These are phyloP conservation scores for Guillardia theta DNA, from an alignment of 78 protist species.

Conservation along the genomic window DNA sequence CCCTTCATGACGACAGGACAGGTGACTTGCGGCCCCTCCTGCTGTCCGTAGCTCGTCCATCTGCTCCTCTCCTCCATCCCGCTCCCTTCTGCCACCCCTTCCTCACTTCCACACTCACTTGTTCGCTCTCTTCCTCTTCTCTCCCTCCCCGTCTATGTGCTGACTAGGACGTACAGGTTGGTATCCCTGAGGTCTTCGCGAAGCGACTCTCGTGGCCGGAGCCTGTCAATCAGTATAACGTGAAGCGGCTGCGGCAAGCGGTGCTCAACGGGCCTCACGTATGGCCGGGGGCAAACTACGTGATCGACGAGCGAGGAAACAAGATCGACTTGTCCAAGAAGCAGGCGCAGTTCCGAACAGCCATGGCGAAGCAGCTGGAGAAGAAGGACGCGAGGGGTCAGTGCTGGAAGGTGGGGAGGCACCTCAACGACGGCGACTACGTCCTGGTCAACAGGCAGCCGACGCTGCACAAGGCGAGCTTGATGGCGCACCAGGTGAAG, in stretches of 20 bases:
- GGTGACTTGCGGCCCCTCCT: constrained; percentile 75
- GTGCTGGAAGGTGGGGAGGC: constrained; percentile 73
- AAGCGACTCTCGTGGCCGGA: constrained; percentile 70
- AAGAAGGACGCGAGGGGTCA: neutral
- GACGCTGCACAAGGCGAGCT: constrained; percentile 85
- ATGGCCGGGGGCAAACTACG: constrained; percentile 92
- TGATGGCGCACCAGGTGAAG: constrained; percentile 87
- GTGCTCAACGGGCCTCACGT: constrained; percentile 91
- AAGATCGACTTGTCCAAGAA: constrained; percentile 56
- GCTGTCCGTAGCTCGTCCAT: no score
- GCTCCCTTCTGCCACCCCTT: no score
- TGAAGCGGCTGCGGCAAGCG: constrained; percentile 66
- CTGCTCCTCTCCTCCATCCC: no score
- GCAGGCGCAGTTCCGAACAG: constrained; percentile 58
- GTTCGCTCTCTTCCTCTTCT: no score
- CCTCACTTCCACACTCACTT: no score
- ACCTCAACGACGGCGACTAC: constrained; percentile 86
- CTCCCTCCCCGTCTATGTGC: no score
- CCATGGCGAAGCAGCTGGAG: constrained; percentile 73
- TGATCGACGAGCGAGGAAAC: constrained; percentile 75
- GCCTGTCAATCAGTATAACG: constrained; percentile 64
- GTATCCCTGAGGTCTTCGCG: constrained; percentile 85
- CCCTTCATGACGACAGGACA: constrained; percentile 82
- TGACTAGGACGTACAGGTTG: constrained; percentile 81
- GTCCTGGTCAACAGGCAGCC: constrained; percentile 97